These are phyloP conservation scores for Pyrenopolyporus hunteri DNA, from an alignment of 495 filamentous ascomycete species.

Conservation along the genomic window DNA sequence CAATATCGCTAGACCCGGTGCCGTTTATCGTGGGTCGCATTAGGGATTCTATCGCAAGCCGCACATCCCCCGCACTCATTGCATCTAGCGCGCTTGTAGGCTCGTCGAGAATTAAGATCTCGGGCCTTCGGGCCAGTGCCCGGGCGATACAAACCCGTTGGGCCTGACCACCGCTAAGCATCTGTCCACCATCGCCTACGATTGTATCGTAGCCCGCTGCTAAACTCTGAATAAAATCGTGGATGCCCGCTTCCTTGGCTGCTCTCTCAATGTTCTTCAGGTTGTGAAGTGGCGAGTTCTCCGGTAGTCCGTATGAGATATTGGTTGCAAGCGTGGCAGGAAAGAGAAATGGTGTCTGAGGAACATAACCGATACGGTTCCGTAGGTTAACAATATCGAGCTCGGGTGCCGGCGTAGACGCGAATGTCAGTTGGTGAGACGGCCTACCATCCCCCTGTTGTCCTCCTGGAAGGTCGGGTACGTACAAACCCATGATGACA, in stretches of 20 bases:
- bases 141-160: constrained; percentile 84
- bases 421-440: constrained; percentile 62
- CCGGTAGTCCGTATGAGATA: constrained; percentile 76
- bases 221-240: constrained; percentile 79
- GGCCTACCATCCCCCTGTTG: not conserved
- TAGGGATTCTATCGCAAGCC: constrained; percentile 64
- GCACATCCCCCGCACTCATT: constrained; percentile 68
- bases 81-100: constrained; percentile 82
- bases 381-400: constrained; percentile 70
- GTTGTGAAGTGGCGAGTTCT: constrained; percentile 47
- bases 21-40: constrained; percentile 39
- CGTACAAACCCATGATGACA: constrained; percentile 63
- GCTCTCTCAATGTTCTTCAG: constrained; percentile 59
- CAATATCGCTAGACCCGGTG: not conserved
- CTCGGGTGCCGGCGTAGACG: constrained; percentile 56
- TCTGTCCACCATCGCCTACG: constrained; percentile 77
- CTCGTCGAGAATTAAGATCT: constrained; percentile 83
- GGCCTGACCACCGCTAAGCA: constrained; percentile 82
- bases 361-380: constrained; percentile 72
- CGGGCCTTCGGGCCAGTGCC: constrained; percentile 72
- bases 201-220: constrained; percentile 74
- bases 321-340: constrained; percentile 74
- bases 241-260: constrained; percentile 72
- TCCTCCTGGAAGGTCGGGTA: constrained; percentile 28
- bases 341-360: constrained; percentile 81